These are phyloP conservation scores for Mycena metata DNA, from an alignment of 768 basidiomycete genomes.

Conservation along the genomic window DNA sequence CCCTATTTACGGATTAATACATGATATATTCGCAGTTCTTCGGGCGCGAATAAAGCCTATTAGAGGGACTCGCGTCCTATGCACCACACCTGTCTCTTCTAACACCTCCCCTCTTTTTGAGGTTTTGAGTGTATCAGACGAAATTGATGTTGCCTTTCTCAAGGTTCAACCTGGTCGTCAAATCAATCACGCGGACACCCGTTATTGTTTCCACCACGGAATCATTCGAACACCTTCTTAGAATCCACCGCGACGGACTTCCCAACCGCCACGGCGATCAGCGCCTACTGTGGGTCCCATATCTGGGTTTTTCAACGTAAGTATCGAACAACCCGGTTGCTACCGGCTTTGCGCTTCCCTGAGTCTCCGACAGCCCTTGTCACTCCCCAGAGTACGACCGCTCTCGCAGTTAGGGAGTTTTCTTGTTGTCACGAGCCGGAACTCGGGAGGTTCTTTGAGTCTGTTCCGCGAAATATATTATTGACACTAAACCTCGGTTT, in stretches of 20 bases:
- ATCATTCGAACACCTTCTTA: slow-evolving; percentile 46
- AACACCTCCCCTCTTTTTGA: slow-evolving; percentile 47
- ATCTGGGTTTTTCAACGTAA: slow-evolving; percentile 49
- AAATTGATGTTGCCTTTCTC: slow-evolving; percentile 49
- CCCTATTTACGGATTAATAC: slow-evolving; percentile 11
- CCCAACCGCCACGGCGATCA: slow-evolving; percentile 44
- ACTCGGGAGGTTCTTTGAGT: too few relatives aligned
- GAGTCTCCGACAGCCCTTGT: slow-evolving; percentile 45
- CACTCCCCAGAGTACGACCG: slow-evolving; percentile 36
- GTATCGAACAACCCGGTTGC: slow-evolving; percentile 50
- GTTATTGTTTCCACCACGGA: slow-evolving; percentile 47
- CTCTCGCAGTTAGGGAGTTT: slow-evolving; percentile 8
- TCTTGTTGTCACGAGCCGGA: neutral
- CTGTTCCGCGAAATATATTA: neutral
- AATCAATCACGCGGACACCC: neutral
- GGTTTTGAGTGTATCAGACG: too few relatives aligned
- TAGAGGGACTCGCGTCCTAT: slow-evolving; percentile 50
- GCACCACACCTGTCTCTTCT: slow-evolving; percentile 45
- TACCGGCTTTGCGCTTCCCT: slow-evolving; percentile 47
- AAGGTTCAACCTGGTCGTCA: slow-evolving; percentile 42
- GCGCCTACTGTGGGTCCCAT: slow-evolving; percentile 48
- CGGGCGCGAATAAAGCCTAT: slow-evolving; percentile 52
- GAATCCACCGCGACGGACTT: slow-evolving; percentile 46
- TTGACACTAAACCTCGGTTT: slow-evolving; percentile 17
- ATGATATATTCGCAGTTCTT: slow-evolving; percentile 46